Evolutionary conservation across 805 yeast genomes (phyloP), one percentile per base, ranked within the genome.

Genomic region (Torulaspora microellipsoides): DNA sequence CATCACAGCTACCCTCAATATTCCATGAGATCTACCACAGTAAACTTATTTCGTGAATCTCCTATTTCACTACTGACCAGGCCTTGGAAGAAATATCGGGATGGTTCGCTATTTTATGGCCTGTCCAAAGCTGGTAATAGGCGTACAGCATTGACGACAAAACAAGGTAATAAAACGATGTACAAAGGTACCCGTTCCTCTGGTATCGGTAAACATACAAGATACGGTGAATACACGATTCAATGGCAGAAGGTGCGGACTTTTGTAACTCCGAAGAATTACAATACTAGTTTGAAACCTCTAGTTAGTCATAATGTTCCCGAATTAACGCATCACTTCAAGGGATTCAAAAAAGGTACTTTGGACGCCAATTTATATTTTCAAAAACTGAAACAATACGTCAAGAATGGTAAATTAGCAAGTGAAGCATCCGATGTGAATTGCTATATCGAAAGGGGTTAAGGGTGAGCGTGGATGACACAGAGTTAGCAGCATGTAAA

Each of bases 161-260:
- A 93, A 59, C 88, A 87, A 62, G 98, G 99, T 58, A 91, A 93
- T 68, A 89, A 90, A 71, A 83, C 85, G 56, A 85, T 75, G 69
- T 93, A 93, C 70, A 93, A 93, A 66, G 99, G 99, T 72, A 93
- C 98, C 15, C 78, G 97, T 46, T 86, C 99, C 4, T 77, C 95
- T 3, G 97, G 97, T 65, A 79, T 88, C 49, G 99, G 99, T 62
- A 73, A 72, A 41, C 79, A 83, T 60, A 84, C 93, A 42, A 71
- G 73, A 29, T 75, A 72, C 48, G 97, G 95, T 42, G 76, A 77
- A 15, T 93, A 88, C 65, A 70, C 77, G 6, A 77, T 93, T 48
- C 76, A 86, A 68, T 91, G 95, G 87, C 66, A 68, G 35, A 88
- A 83, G 60, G 98, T 91, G 27, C 76, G 96, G 57, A 88, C 98